Evolutionary conservation across 192 early-diverging fungal genomes (phyloP), one percentile per base, ranked within the genome.

Genomic region (Umbelopsis vinacea): DNA sequence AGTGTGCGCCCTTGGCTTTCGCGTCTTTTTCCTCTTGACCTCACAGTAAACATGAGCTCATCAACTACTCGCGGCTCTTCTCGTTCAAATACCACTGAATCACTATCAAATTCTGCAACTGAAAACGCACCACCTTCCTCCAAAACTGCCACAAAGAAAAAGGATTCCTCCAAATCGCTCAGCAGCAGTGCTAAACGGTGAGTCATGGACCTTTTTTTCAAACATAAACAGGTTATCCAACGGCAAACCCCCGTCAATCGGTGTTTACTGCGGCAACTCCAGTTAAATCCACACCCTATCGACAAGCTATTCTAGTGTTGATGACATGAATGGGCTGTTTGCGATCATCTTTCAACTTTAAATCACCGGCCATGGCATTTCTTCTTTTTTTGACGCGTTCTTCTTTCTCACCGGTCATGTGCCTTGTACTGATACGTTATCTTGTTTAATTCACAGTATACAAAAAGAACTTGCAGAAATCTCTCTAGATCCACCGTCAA

Each of bases 391-490:
- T 33, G n/a, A 68, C 40, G 52, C 45, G 29, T 68, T 43, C 40
- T n/a, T 53, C 38, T 38, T 53, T 76, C 35, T 45, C 33, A 52
- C 50, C 60, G 38, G 40, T 53, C 63, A 47, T 46, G 48, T 71
- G 67, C 52, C 33, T 7, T 50, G 52, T 74, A 46, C 33, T 72
- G 67, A 22, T 47, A 37, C 70, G 33, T 21, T 29, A 37, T 38
- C 71, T 37, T 23, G 21, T 69, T 68, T 52, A 47, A 46, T 66
- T 40, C 29, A 35, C 53, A 94, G 96, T 67, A 93, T 99, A 70
- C 95, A 98, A 74, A 98, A 97, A 78, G 97, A 99, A 82, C 89
- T 99, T 71, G 96, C 95, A 17, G 96, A 98, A 75, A 99, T 98
- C 76, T 91, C 90, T 72, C 85, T 97, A 52, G 95, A 97, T 78